Conservation (phyloP, 306 rosid genomes). For the Sicyos edulis region DNA sequence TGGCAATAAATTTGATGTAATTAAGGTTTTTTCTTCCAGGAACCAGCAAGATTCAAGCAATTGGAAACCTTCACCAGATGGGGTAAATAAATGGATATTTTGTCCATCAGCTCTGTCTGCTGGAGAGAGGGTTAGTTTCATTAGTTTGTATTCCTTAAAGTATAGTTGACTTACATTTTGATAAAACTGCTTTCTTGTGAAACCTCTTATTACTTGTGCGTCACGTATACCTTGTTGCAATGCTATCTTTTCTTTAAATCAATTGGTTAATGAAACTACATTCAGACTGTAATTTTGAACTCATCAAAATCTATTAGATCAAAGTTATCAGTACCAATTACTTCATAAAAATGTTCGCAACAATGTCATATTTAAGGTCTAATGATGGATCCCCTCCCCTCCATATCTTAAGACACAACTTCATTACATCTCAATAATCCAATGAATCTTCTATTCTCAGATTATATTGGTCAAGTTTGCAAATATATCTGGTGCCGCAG, state of each 20-base stretch:
- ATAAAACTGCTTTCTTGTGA: not conserved
- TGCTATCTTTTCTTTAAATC: not conserved
- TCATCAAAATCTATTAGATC: not conserved
- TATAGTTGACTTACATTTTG: not conserved
- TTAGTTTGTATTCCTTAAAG: not conserved
- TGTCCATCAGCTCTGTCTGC: slow-evolving; percentile 82
- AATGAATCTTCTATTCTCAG: slow-evolving; percentile 29
- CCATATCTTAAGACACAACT: not conserved
- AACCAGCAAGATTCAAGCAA: slow-evolving; percentile 26
- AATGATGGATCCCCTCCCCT: not conserved
- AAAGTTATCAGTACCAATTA: not conserved
- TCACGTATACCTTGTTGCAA: not conserved
- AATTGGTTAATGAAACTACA: not conserved
- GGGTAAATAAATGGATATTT: slow-evolving; percentile 35
- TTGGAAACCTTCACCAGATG: slow-evolving; percentile 20
- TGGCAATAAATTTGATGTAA: slow-evolving; percentile 14
- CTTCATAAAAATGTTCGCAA: not conserved
- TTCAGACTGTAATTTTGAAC: not conserved
- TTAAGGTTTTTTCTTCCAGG: slow-evolving; percentile 33
- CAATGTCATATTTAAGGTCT: too few species aligned
- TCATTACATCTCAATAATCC: not conserved
- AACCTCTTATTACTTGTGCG: not conserved
- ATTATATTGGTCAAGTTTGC: slow-evolving; percentile 52
- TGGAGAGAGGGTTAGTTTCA: slow-evolving; percentile 59
- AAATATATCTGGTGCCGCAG: slow-evolving; percentile 45